Evolutionary conservation across 2,329 filamentous ascomycete genomes (phyloP), one percentile per base, ranked within the genome.

Genomic region (Microcyclospora pomicola): DNA sequence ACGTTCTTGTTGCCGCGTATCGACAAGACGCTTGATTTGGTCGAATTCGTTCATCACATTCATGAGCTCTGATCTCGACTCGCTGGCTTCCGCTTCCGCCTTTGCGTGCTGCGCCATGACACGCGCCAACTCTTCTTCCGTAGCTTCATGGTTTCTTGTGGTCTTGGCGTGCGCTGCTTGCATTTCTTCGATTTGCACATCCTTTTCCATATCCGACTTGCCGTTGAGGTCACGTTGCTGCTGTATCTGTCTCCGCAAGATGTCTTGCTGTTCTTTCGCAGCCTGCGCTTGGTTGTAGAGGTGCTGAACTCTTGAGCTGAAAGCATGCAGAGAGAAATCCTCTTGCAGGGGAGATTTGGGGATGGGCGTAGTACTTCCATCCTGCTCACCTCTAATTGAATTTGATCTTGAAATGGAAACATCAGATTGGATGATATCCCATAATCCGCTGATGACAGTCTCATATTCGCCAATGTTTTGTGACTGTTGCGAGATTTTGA

Each of bases 181-280:
- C 10, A 56, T 36, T 19, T 59, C 54, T 7, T 44, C 42, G 3
- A 58, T 37, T 34, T 56, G 47, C n/a, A 39, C 44, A 27, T 58
- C 53, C 39, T 69, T 66, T 47, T 72, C 60, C 11, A 66, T 68
- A 49, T 93, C 85, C 1, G 84, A 86, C 54, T 87, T 87, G 64
- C 72, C 86, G 62, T 93, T 93, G 40, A 95, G 72, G 54, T 93
- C 85, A 41, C 87, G 81, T 61, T 96, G 88, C 57, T 96, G 87
- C 63, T 93, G 88, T 52, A 95, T 88, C 58, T 96, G 87, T 32
- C 86, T 77, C 52, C 88, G 81, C 7, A 96, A 70, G 15, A 94
- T 87, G 35, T 77, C 75, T 56, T 94, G 92, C 56, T 96, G 87
- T 50, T 94, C 83, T 44, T 83, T 79, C 28, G 95, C 66, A 14